Base-by-base conservation (phyloP, 2,329 filamentous ascomycete species). In the Penicillium decumbens region DNA sequence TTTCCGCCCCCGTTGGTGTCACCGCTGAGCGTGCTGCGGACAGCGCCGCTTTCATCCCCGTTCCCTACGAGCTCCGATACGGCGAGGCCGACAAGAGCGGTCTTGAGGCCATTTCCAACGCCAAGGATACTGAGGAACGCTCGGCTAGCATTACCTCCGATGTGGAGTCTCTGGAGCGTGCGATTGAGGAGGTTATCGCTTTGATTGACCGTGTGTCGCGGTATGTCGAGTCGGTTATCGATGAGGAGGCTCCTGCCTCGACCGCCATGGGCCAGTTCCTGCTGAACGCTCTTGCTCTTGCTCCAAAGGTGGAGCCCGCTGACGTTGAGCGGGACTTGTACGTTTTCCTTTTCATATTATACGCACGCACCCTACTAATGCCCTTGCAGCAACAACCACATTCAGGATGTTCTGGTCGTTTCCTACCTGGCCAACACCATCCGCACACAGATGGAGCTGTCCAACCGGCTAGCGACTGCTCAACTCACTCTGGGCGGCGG, bases 341-440 rank as follows among this genome's bases (percentile, higher is more conserved):
- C 43, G 80, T 78, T 58, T 41, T 33, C 10, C 15, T 25, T 24
- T 41, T 32, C 49, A 23, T 38, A 35, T 15, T 13, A 23, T 29
- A 13, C 47, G 28, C 46, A 51, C 3, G n/a, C 41, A 38, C 30
- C n/a, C 48, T 64, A 50, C 67, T 73, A 68, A 37, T 37, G 70
- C 68, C 39, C 42, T 23, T 40, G 33, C 67, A 83, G 80, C 83
- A 98, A 98, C 83, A 95, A 95, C 79, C 93, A 98, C 77, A 90
- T 98, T 73, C 93, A 98, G 78, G 93, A 98, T 72, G 91, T 98
- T 54, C 84, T 98, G 60, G 91, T 97, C 72, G 91, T 98, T 64
- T 95, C 90, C 61, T 98, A 98, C 78, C 82, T 98, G 58, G 90
- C 93, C 71, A 98, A 97, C 80, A 96, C 90, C 60, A 95, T 97